These are phyloP conservation scores for Aspergillus calidoustus DNA, from an alignment of 2,329 filamentous ascomycete species.

Conservation along the genomic window DNA sequence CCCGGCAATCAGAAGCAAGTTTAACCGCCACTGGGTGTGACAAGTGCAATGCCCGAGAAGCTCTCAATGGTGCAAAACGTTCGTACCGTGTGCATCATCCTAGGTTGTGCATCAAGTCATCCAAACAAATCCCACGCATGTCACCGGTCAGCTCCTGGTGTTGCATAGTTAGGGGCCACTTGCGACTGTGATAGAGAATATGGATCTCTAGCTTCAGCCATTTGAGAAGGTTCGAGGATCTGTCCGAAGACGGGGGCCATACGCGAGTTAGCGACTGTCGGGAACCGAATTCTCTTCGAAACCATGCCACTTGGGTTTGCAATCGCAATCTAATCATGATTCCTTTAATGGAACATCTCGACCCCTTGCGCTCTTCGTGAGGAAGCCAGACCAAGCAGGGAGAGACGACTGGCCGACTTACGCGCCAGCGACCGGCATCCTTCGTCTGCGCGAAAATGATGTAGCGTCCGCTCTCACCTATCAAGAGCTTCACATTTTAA, in stretches of 20 bases:
- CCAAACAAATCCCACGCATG: neutral
- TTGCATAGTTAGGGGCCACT: neutral
- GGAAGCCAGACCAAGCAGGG: neutral
- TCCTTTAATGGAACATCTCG: neutral
- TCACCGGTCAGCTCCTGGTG: constrained; percentile 1
- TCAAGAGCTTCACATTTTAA: neutral
- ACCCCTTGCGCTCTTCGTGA: neutral
- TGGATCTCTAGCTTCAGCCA: neutral
- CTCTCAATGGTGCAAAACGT: constrained; percentile 10
- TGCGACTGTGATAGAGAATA: neutral
- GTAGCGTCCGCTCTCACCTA: neutral
- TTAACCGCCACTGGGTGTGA: constrained; percentile 13
- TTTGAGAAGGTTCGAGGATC: neutral
- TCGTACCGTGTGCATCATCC: constrained; percentile 11
- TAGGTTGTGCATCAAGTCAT: constrained; percentile 19
- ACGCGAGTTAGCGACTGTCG: neutral
- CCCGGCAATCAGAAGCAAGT: constrained; percentile 10
- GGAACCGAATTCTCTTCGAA: neutral
- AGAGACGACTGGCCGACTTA: neutral
- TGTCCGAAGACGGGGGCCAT: constrained; percentile 8
- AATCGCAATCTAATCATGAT: neutral
- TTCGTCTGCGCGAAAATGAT: neutral
- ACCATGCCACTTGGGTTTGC: neutral
- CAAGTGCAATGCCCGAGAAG: neutral
- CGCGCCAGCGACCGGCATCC: neutral